Conservation (phyloP, 169 alveolate genomes). For the Plasmodium vivax region DNA sequence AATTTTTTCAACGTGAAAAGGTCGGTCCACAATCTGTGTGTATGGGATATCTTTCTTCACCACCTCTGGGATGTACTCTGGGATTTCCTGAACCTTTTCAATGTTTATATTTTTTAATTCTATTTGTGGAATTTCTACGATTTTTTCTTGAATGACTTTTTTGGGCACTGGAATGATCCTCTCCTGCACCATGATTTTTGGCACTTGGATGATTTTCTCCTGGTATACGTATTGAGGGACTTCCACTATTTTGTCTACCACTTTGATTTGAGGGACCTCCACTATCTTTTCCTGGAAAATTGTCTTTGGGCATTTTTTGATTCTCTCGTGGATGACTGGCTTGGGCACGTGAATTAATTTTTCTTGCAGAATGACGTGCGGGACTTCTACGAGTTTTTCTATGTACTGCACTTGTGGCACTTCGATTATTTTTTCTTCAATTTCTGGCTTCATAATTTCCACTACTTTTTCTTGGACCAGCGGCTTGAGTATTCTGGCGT, state of each 20-base stretch:
- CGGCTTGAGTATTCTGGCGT: constrained; percentile 83
- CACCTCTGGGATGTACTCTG: constrained; percentile 81
- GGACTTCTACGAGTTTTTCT: constrained; percentile 91
- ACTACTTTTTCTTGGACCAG: constrained; percentile 88
- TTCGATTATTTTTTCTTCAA: constrained; percentile 91
- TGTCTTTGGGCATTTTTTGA: constrained; percentile 89
- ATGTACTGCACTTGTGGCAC: constrained; percentile 93
- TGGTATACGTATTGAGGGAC: constrained; percentile 93
- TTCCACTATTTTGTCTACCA: constrained; percentile 90
- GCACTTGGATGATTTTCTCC: constrained; percentile 91
- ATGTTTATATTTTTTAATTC: constrained; percentile 86
- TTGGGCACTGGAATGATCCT: constrained; percentile 91
- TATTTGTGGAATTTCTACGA: constrained; percentile 91
- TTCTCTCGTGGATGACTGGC: constrained; percentile 90
- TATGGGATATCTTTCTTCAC: constrained; percentile 82
- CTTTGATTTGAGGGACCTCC: constrained; percentile 91
- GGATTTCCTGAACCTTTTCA: constrained; percentile 64
- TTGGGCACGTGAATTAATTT: constrained; percentile 89
- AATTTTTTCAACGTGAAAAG: constrained; percentile 90
- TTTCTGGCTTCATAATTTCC: constrained; percentile 90
- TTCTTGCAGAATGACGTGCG: constrained; percentile 89
- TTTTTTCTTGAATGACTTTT: constrained; percentile 89
- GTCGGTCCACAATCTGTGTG: constrained; percentile 83
- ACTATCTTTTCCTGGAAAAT: constrained; percentile 90
- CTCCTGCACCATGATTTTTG: constrained; percentile 91